Evolutionary conservation across 2,329 filamentous ascomycete genomes (phyloP).

Genomic region (Myriosclerotinia curreyana): DNA sequence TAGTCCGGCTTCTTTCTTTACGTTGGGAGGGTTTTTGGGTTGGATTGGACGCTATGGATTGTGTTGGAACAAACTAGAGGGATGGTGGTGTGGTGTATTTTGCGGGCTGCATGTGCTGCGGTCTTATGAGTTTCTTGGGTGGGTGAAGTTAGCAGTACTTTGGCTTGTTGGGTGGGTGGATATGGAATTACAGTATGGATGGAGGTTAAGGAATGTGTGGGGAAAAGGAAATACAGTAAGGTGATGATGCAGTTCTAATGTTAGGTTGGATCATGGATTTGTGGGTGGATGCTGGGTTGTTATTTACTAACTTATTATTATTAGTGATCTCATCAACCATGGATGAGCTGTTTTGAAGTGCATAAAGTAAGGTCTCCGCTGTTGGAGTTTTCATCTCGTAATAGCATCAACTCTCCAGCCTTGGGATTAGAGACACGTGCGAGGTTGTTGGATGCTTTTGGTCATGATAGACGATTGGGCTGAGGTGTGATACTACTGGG

Average conservation of each 20-base stretch:
- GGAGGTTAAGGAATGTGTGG: slow-evolving; percentile 10
- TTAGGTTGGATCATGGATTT: neutral
- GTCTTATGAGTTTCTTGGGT: neutral
- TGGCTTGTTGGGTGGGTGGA: neutral
- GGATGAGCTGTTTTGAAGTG: slow-evolving; percentile 7
- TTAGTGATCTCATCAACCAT: slow-evolving; percentile 3
- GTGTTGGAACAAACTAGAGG: neutral
- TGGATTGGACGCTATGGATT: neutral
- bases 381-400: neutral
- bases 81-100: neutral
- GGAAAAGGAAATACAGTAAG: neutral
- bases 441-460: neutral
- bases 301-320: neutral
- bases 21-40: neutral
- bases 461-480: neutral
- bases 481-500: neutral
- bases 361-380: slow-evolving; percentile 10
- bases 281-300: neutral
- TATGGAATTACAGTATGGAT: neutral
- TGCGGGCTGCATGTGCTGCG: neutral
- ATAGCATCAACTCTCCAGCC: neutral
- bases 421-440: neutral
- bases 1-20: neutral
- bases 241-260: slow-evolving; percentile 12
- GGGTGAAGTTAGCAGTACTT: neutral